These are phyloP conservation scores for Trichoderma virens DNA, from an alignment of 495 filamentous ascomycete genomes.

Conservation along the genomic window DNA sequence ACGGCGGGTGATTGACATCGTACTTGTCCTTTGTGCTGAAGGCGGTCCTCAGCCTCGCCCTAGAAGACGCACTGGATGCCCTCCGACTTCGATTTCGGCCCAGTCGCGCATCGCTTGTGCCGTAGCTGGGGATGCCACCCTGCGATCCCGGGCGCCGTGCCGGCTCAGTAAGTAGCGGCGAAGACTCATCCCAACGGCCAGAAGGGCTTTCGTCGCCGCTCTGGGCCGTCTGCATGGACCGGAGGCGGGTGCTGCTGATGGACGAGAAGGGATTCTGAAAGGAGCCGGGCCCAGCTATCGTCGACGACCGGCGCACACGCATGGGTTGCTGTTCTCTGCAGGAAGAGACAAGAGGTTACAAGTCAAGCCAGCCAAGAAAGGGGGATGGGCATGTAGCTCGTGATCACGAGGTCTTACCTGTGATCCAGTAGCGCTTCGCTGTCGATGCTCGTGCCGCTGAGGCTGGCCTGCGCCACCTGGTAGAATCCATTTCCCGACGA, in stretches of 20 bases:
- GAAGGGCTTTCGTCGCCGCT: slow-evolving; percentile 31
- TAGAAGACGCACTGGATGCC: slow-evolving; percentile 33
- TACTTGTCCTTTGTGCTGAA: slow-evolving; percentile 41
- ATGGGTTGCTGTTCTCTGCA: slow-evolving; percentile 60
- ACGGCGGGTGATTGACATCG: slow-evolving; percentile 96
- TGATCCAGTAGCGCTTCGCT: slow-evolving; percentile 77
- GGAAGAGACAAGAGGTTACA: background rate
- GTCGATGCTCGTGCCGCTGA: slow-evolving; percentile 75
- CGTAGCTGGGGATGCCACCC: slow-evolving; percentile 22
- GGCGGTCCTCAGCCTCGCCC: slow-evolving; percentile 23
- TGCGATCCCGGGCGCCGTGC: background rate
- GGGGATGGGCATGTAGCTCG: background rate
- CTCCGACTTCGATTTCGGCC: slow-evolving; percentile 27
- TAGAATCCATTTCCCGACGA: slow-evolving; percentile 45
- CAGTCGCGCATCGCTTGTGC: slow-evolving; percentile 25
- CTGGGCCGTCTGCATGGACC: slow-evolving; percentile 14
- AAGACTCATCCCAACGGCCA: slow-evolving; percentile 44
- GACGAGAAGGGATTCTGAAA: slow-evolving; percentile 29
- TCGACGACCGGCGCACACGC: slow-evolving; percentile 56
- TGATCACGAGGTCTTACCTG: slow-evolving; percentile 40
- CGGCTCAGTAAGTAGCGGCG: slow-evolving; percentile 45
- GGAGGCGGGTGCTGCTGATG: slow-evolving; percentile 27
- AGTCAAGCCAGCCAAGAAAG: background rate
- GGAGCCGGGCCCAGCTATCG: slow-evolving; percentile 27
- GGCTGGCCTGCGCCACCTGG: slow-evolving; percentile 44